Evolutionary conservation across 1,284 basidiomycete species (phyloP).

Genomic region (Ustanciosporium gigantosporum): DNA sequence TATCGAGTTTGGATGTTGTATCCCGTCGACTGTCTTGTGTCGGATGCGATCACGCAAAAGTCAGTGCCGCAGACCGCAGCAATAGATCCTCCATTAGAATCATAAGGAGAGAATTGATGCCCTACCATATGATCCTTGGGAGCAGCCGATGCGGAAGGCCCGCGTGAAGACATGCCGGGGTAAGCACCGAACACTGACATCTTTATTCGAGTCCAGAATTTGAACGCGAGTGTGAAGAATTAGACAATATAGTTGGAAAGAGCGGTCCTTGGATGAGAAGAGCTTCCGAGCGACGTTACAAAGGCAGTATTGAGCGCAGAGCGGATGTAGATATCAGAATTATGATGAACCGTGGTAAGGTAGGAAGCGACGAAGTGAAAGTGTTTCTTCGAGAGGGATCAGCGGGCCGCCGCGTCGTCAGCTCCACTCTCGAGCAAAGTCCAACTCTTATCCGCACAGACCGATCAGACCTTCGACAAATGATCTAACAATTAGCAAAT

Average conservation of each 20-base stretch:
- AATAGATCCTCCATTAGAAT: slow-evolving; percentile 58
- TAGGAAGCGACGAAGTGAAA: neutral
- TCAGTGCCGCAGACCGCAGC: slow-evolving; percentile 57
- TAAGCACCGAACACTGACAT: slow-evolving; percentile 40
- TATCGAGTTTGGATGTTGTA: slow-evolving; percentile 61
- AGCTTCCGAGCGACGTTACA: too few species aligned
- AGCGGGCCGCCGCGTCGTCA: slow-evolving; percentile 14
- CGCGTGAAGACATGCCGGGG: slow-evolving; percentile 34
- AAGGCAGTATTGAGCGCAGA: too few species aligned
- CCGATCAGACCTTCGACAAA: slow-evolving; percentile 26
- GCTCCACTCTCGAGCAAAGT: slow-evolving; percentile 31
- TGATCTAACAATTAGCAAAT: too few species aligned
- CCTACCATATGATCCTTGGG: slow-evolving; percentile 43
- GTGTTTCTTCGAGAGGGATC: too few species aligned
- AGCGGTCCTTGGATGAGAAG: neutral
- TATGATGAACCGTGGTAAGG: too few species aligned
- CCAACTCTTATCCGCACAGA: slow-evolving; percentile 20
- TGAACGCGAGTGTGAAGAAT: too few species aligned
- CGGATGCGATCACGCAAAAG: slow-evolving; percentile 60
- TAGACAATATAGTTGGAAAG: too few species aligned
- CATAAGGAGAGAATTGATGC: slow-evolving; percentile 59
- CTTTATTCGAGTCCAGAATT: too few species aligned
- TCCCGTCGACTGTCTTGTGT: slow-evolving; percentile 57
- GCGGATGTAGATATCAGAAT: too few species aligned
- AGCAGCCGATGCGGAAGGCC: slow-evolving; percentile 7